Percentiles rank a stretch among this genome's conserved stretches.
phyloP scores from a whole-genome alignment of 2,329 filamentous ascomycete species.

The Cryphonectria parasitica region DNA sequence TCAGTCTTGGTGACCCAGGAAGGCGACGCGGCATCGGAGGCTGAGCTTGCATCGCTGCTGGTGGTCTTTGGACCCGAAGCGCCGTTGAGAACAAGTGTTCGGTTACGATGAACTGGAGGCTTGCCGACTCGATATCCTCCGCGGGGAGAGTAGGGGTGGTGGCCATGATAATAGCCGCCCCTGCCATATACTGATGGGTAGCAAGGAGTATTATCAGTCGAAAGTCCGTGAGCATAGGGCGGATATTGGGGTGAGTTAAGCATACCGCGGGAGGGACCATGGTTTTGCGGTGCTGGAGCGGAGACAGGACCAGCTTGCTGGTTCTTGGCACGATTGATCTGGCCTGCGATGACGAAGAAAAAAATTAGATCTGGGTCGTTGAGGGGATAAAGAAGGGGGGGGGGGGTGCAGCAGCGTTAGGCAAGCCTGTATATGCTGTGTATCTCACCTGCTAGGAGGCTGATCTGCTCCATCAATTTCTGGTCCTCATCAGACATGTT shows the following conservation, averaged over 20 bases:
- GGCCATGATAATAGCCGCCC: constrained; percentile 32
- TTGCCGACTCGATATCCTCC: constrained; percentile 44
- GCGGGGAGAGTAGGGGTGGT: constrained; percentile 37
- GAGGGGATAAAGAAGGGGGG: constrained; percentile 15
- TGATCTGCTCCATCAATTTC: constrained; percentile 58
- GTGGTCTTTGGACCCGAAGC: constrained; percentile 36
- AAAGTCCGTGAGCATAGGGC: not conserved
- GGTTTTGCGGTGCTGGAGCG: constrained; percentile 34
- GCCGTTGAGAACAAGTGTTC: constrained; percentile 68
- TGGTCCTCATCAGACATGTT: constrained; percentile 55
- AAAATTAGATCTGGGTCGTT: not conserved
- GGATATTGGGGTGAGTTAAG: constrained; percentile 26
- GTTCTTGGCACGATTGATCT: constrained; percentile 80
- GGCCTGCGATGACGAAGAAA: constrained; percentile 52
- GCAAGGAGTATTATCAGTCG: constrained; percentile 9
- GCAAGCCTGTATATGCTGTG: not conserved
- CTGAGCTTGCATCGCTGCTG: constrained; percentile 35
- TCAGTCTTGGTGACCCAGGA: constrained; percentile 74
- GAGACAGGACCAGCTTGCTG: constrained; percentile 53
- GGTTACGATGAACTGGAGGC: constrained; percentile 46
- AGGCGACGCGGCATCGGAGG: constrained; percentile 38
- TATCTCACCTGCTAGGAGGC: constrained; percentile 52
- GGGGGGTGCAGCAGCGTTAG: not conserved
- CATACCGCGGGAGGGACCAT: constrained; percentile 43
- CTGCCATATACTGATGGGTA: constrained; percentile 16